Base-by-base conservation (phyloP, 495 filamentous ascomycete genomes). In the Entonaema liquescens region DNA sequence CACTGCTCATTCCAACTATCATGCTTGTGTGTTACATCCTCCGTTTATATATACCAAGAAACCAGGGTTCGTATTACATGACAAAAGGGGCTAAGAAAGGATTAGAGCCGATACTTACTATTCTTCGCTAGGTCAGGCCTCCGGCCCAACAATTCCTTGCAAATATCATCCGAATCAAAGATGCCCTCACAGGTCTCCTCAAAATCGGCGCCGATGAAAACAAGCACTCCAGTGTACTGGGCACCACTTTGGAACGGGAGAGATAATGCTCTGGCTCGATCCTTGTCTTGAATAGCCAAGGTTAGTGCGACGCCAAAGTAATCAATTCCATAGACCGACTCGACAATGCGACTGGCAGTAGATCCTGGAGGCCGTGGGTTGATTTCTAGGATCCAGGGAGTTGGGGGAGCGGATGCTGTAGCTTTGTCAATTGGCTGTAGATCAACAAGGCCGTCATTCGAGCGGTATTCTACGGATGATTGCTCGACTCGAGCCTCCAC, bases 301-400 rank as follows among this genome's bases (percentile, higher is more conserved):
- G 79, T 59, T 2, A 82, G 54, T 17, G 66, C 71, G 8, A 80
- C 65, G 7, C 56, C 80, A 57, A 74, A 81, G 59, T 81, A 82
- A 38, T 83, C 81, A 25, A 84, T 74, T 13, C 82, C 81, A 59
- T 83, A 83, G 5, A 80, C 79, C 5, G 65, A 65, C 17, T 73
- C 65, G n/a, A 76, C 58, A n/a, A 74, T 76, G 2, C 71, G 60
- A 9, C 77, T 73, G 8, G 60, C 77, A 25, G 67, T 72, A n/a
- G 75, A 50, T 7, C 79, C 80, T 0, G 74, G 78, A 1, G 80
- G 79, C 0, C 80, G 77, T 15, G 78, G 71, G 67, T 82, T 82
- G 31, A 82, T 77, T 54, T 82, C 80, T 13, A 79, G 40, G 9
- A 82, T 71, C 70, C 72, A 82, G 0, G 77, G 73, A 31, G 36